These are phyloP conservation scores for Malus sieversii DNA, from an alignment of 306 rosid species.

Conservation along the genomic window DNA sequence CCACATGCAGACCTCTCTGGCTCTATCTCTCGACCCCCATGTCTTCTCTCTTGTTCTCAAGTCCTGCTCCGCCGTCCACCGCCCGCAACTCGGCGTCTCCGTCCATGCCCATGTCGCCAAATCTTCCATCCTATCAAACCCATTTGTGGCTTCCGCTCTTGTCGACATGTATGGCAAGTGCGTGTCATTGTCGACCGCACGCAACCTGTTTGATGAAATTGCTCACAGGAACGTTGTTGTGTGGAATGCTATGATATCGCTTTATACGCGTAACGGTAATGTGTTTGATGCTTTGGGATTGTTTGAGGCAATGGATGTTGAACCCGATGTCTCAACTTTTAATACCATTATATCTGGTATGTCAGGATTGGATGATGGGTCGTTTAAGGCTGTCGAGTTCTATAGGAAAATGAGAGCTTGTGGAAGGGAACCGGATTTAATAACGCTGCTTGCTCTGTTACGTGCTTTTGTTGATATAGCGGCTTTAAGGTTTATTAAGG, in stretches of 20 bases:
- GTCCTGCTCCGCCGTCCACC: conserved; percentile 55
- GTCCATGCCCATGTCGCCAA: conserved; percentile 58
- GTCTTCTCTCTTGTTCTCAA: conserved; percentile 71
- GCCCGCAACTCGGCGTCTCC: conserved; percentile 48
- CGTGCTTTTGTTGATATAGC: conserved; percentile 47
- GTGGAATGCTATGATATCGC: conserved; percentile 63
- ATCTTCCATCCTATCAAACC: conserved; percentile 40
- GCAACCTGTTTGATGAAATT: conserved; percentile 58
- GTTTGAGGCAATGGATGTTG: conserved; percentile 42
- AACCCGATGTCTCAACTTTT: conserved; percentile 46
- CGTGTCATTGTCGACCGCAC: conserved; percentile 35
- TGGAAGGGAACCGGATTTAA: conserved; percentile 37
- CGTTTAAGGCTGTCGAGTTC: conserved; percentile 37
- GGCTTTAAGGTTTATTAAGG: conserved; percentile 51
- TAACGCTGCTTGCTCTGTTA: conserved; percentile 60
- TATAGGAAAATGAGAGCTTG: conserved; percentile 37
- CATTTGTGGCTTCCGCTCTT: conserved; percentile 47
- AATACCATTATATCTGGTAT: conserved; percentile 53
- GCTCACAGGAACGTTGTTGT: conserved; percentile 46
- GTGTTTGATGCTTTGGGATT: conserved; percentile 32
- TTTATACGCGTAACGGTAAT: conserved; percentile 26
- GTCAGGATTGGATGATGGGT: conserved; percentile 27
- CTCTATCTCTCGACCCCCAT: conserved; percentile 57
- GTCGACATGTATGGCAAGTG: conserved; percentile 56
- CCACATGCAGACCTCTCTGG: conserved; percentile 48